Percentiles rank a stretch among this genome's conserved stretches.
These are phyloP conservation scores for Calophaca sinica DNA, from an alignment of 306 rosid genomes.

Conservation along the genomic window DNA sequence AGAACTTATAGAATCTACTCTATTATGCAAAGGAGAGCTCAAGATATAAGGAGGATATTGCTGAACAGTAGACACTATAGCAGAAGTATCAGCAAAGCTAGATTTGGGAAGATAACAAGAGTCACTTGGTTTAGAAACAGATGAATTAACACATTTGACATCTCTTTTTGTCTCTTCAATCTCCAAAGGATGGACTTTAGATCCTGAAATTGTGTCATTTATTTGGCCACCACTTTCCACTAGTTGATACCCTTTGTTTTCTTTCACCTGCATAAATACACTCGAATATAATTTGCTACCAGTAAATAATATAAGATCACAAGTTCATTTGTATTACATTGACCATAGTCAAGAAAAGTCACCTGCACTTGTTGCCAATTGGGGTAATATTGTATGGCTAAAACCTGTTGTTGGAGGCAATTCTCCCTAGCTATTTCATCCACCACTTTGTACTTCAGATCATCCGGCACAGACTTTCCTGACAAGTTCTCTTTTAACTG, in stretches of 20 bases:
- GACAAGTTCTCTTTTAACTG: constrained; percentile 73
- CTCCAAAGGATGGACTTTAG: constrained; percentile 45
- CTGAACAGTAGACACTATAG: constrained; percentile 42
- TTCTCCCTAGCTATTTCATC: constrained; percentile 67
- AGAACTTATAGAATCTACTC: constrained; percentile 16
- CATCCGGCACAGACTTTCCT: constrained; percentile 55
- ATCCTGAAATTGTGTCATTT: constrained; percentile 40
- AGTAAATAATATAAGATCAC: background rate
- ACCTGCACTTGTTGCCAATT: constrained; percentile 71
- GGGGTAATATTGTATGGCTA: constrained; percentile 74
- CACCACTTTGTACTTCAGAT: constrained; percentile 59
- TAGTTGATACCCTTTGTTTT: constrained; percentile 45
- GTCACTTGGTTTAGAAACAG: constrained; percentile 30
- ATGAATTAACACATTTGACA: constrained; percentile 39
- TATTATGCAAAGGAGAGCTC: constrained; percentile 41
- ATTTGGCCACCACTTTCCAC: constrained; percentile 41
- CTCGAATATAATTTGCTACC: background rate
- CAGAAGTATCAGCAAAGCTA: constrained; percentile 36
- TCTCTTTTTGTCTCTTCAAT: constrained; percentile 48
- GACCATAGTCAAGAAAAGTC: background rate
- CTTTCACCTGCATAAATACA: constrained; percentile 49
- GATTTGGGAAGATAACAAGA: constrained; percentile 37
- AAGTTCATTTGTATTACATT: constrained; percentile 1
- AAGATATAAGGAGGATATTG: constrained; percentile 45
- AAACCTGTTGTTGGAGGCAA: constrained; percentile 53